Conservation (phyloP, 192 early-diverging fungal species). For the Podochytrium sp. region DNA sequence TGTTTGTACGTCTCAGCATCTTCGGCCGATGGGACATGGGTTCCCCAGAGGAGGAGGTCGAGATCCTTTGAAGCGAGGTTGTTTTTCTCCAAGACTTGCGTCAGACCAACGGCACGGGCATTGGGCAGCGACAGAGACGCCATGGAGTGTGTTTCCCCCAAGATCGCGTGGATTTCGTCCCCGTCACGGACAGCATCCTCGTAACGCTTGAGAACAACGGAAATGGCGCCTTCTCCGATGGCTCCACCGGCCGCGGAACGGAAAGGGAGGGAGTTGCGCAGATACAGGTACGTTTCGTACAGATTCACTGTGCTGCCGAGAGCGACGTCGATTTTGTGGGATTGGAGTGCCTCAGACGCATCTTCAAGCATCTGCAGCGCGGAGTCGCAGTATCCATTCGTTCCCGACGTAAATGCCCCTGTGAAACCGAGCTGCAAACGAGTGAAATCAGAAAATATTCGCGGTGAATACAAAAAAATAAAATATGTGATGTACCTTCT, state of each 20-base stretch:
- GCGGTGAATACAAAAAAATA: background rate
- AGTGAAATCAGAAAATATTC: background rate
- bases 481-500: background rate
- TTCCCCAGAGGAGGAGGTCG: no score
- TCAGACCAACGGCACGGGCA: no score
- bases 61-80: no score
- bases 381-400: background rate
- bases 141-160: background rate
- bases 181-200: conserved; percentile 2
- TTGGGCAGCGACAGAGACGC: no score
- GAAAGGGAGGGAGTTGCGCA: background rate
- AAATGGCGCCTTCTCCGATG: background rate
- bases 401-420: background rate
- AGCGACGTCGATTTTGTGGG: background rate
- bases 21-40: no score
- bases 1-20: no score
- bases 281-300: background rate
- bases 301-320: background rate
- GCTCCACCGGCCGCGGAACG: background rate
- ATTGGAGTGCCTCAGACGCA: background rate
- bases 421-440: background rate
- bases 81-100: no score
- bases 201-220: conserved; percentile 7
- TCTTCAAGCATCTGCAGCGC: background rate
- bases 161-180: background rate